A percentile compares a stretch with the other conserved stretches of the same genome.
Conservation (phyloP, 257 asterid species). For the Plectranthus barbatus region DNA sequence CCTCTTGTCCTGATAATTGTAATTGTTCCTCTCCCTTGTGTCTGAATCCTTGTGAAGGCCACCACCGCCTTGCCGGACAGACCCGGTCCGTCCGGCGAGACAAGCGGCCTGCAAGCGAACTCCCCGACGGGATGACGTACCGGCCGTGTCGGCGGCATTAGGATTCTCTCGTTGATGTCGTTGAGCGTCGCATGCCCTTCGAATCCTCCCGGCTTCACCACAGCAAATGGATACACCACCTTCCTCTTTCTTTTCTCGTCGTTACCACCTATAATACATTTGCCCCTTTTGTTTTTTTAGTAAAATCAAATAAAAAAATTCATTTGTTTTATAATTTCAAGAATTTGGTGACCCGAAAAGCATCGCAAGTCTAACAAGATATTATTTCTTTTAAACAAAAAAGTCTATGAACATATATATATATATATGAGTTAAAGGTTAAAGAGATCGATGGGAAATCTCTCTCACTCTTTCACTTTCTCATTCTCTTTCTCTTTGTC, state of each 20-base stretch:
- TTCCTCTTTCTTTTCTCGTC: constrained; percentile 29
- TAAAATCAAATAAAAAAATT: no score
- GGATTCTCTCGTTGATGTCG: constrained; percentile 75
- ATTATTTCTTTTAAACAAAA: neutral
- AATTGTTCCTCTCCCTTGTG: constrained; percentile 89
- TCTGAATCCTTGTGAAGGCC: constrained; percentile 73
- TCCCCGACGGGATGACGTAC: constrained; percentile 97
- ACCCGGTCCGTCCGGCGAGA: constrained; percentile 71
- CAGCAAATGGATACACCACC: constrained; percentile 64
- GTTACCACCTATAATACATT: constrained; percentile 25
- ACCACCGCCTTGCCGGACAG: constrained; percentile 89
- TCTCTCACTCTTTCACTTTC: neutral
- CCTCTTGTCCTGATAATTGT: constrained; percentile 76
- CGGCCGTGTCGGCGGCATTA: constrained; percentile 78
- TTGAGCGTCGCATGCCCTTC: constrained; percentile 69
- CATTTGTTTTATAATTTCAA: neutral
- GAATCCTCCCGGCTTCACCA: constrained; percentile 82
- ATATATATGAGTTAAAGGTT: constrained; percentile 22
- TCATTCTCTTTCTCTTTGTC: no score
- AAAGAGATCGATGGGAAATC: neutral
- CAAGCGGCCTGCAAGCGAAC: constrained; percentile 62
- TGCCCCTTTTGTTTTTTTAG: no score
- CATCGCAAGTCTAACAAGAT: neutral
- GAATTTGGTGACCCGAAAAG: neutral
- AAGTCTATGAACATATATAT: constrained; percentile 1